Base-by-base conservation (phyloP, 1,139 yeast species). In the Nadsonia starkeyi-henricii region DNA sequence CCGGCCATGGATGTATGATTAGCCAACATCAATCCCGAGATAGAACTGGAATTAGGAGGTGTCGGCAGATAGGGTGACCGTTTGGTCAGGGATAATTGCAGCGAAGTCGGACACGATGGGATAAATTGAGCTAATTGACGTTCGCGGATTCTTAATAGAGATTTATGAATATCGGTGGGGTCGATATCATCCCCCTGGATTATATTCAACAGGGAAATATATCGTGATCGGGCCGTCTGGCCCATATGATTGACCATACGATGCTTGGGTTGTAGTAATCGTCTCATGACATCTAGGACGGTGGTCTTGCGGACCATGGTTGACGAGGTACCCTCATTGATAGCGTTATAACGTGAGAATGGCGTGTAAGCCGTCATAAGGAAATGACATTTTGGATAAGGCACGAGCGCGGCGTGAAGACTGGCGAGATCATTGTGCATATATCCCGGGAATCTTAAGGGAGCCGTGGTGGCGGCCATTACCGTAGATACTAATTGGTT, bases 341-440 rank as follows among this genome's bases (percentile, higher is more conserved):
- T 78, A 26, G 9, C 30, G 12, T 12, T 12, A 26, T 12, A 5
- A 15, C 17, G 17, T 1, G 49, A 37, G 62, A 83, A 86, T 1
- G 98, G 97, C 0, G 96, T 86, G 57, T 85, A 84, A 48, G 95
- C 78, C 3, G 96, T 83, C 42, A 83, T 77, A 26, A 91, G 67
- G 60, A 91, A 93, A 64, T 91, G 96, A 55, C 89, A 71, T 48
- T 85, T 86, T 1, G 97, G 95, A 0, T 89, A 81, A 1, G 97
- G 96, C 2, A 91, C 77, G 54, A 93, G 67, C 0, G 93, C 78
- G 1, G 96, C 81, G 51, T 88, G 67, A 18, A 91, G 80, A 47
- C 95, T 81, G 45, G 89, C 86, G 56, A 84, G 69, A 18, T 95
- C 88, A 57, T 84, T 84, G 70, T 85, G 91, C 77, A 88, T 80